Conservation (phyloP, 73 alveolate genomes). For the Blepharisma stoltei region DNA sequence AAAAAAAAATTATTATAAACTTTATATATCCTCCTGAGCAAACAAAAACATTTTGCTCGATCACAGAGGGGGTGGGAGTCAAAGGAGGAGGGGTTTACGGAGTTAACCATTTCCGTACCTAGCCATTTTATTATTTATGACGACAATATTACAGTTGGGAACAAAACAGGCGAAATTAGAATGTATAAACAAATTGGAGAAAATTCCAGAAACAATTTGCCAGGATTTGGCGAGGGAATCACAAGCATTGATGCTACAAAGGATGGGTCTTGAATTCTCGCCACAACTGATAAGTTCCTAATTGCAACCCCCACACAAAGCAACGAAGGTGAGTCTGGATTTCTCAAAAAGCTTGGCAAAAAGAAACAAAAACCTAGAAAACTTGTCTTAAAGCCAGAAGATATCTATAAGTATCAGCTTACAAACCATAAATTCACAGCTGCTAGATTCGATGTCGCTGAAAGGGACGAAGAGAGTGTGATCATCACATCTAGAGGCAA, state of each 20-base stretch:
- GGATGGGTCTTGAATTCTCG: constrained; percentile 26
- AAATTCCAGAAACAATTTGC: constrained; percentile 23
- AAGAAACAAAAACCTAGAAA: constrained; percentile 1
- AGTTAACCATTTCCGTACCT: too few species aligned
- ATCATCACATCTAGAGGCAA: constrained; percentile 30
- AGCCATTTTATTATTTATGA: too few species aligned
- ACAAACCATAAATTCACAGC: not conserved
- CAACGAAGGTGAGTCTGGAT: constrained; percentile 18
- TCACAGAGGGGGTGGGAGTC: too few species aligned
- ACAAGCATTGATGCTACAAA: constrained; percentile 13
- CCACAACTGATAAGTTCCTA: constrained; percentile 1
- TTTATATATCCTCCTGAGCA: too few species aligned
- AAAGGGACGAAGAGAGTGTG: not conserved
- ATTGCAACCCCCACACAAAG: not conserved
- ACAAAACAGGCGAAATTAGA: constrained; percentile 25
- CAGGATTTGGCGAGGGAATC: constrained; percentile 27
- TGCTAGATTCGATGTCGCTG: constrained; percentile 13
- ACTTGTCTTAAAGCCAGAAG: constrained; percentile 27
- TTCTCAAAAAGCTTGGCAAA: not conserved
- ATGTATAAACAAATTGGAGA: constrained; percentile 28
- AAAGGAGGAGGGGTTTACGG: too few species aligned
- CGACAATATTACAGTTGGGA: constrained; percentile 5
- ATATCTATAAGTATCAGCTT: not conserved
- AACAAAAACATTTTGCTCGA: too few species aligned
- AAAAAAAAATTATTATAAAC: too few species aligned